These are phyloP conservation scores for Cynara cardunculus DNA, from an alignment of 129 eudicot genomes.

Conservation along the genomic window DNA sequence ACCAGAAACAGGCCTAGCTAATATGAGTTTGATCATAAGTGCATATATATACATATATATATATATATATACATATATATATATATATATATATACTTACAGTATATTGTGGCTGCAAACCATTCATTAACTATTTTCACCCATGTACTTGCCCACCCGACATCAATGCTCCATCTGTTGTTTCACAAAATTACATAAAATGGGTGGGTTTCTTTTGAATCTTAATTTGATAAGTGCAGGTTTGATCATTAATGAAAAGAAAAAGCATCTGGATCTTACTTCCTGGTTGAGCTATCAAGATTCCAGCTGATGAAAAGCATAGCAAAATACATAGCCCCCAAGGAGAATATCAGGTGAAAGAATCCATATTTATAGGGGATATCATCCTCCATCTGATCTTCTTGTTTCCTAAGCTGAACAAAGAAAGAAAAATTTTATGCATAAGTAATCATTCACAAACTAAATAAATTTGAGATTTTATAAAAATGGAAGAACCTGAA, in stretches of 20 bases:
- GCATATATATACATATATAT: neutral
- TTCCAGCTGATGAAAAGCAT: conserved; percentile 97
- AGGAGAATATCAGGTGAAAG: conserved; percentile 83
- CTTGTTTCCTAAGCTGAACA: conserved; percentile 64
- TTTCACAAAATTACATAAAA: conserved; percentile 1
- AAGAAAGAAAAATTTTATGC: neutral
- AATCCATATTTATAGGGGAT: conserved; percentile 81
- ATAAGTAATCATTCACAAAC: conserved; percentile 5
- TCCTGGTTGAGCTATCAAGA: conserved; percentile 61
- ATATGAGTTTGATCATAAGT: neutral
- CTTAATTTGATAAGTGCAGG: neutral
- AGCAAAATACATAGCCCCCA: conserved; percentile 98
- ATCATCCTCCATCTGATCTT: conserved; percentile 67
- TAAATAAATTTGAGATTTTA: neutral
- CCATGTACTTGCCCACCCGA: conserved; percentile 99
- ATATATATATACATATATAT: too few relatives aligned
- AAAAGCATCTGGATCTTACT: conserved; percentile 41
- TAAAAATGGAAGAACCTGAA: conserved; percentile 59
- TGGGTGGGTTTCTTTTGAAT: neutral
- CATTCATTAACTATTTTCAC: conserved; percentile 93
- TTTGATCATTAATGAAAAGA: neutral
- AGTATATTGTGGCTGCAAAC: conserved; percentile 93
- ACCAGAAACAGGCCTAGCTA: neutral
- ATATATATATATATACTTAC: conserved; percentile 64
- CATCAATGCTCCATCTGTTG: conserved; percentile 94